Conservation (phyloP, 495 filamentous ascomycete genomes). For the Neurospora sp. region DNA sequence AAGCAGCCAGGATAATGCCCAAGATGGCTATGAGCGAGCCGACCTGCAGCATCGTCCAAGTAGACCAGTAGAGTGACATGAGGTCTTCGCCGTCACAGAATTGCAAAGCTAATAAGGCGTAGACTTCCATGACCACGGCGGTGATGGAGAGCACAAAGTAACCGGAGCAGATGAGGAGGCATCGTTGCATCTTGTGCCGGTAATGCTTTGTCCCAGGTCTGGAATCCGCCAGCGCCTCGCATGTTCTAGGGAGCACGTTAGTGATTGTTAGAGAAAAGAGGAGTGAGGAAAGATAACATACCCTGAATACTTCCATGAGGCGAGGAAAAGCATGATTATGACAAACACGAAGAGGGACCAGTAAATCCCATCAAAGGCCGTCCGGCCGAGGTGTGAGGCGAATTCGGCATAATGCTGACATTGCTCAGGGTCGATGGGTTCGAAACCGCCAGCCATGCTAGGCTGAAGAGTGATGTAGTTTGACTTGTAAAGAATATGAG, state of each 20-base stretch:
- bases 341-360: slow-evolving; percentile 35
- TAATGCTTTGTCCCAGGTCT: slow-evolving; percentile 1
- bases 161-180: slow-evolving; percentile 22
- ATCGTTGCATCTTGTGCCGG: slow-evolving; percentile 16
- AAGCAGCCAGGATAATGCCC: slow-evolving; percentile 32
- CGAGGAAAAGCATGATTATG: slow-evolving; percentile 27
- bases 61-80: slow-evolving; percentile 38
- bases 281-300: slow-evolving; percentile 11
- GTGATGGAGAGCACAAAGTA: slow-evolving; percentile 24
- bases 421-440: slow-evolving; percentile 17
- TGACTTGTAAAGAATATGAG: neutral
- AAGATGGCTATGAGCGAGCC: slow-evolving; percentile 40
- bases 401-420: slow-evolving; percentile 39
- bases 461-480: neutral
- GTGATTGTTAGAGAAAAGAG: neutral
- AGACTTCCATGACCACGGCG: slow-evolving; percentile 32
- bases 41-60: slow-evolving; percentile 37
- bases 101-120: slow-evolving; percentile 29
- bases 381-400: slow-evolving; percentile 26
- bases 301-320: slow-evolving; percentile 33
- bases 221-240: neutral
- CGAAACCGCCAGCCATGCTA: slow-evolving; percentile 29
- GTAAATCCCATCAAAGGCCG: slow-evolving; percentile 35
- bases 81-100: slow-evolving; percentile 42
- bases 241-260: neutral